Percentiles rank a stretch among this genome's conserved stretches.
phyloP scores from a whole-genome alignment of 208 protist genomes.

The Zelonia costaricensis region DNA sequence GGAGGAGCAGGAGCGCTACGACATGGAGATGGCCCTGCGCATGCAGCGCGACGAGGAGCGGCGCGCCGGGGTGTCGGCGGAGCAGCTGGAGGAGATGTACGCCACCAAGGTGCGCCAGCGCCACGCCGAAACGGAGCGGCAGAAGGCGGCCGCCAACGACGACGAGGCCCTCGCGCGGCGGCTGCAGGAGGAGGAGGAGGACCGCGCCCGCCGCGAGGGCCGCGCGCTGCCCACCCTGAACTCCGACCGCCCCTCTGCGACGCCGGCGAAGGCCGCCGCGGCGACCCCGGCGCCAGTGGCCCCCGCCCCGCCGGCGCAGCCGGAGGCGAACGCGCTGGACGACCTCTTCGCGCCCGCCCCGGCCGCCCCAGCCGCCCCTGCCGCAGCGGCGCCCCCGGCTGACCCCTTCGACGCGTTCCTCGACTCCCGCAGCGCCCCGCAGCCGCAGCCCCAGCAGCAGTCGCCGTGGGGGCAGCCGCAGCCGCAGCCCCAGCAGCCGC shows the following conservation, averaged over 20 bases:
- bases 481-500: neutral
- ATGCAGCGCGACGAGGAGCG: slow-evolving; percentile 89
- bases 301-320: slow-evolving; percentile 20
- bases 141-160: slow-evolving; percentile 27
- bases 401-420: slow-evolving; percentile 74
- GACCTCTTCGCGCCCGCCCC: slow-evolving; percentile 70
- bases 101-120: slow-evolving; percentile 35
- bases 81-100: slow-evolving; percentile 79
- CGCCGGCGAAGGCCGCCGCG: neutral
- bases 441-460: slow-evolving; percentile 15
- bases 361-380: slow-evolving; percentile 7
- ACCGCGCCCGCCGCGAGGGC: slow-evolving; percentile 38
- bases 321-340: slow-evolving; percentile 50
- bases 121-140: slow-evolving; percentile 24
- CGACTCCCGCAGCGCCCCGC: slow-evolving; percentile 20
- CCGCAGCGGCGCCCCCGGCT: slow-evolving; percentile 12
- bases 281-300: neutral
- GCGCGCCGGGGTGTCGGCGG: slow-evolving; percentile 57
- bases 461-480: slow-evolving; percentile 12
- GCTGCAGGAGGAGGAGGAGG: slow-evolving; percentile 81
- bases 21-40: slow-evolving; percentile 83
- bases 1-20: slow-evolving; percentile 86
- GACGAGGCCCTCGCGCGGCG: slow-evolving; percentile 74
- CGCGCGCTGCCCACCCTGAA: slow-evolving; percentile 34
- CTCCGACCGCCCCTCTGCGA: slow-evolving; percentile 23